These are phyloP conservation scores for Collybiopsis luxurians DNA, from an alignment of 768 basidiomycete species.

Conservation along the genomic window DNA sequence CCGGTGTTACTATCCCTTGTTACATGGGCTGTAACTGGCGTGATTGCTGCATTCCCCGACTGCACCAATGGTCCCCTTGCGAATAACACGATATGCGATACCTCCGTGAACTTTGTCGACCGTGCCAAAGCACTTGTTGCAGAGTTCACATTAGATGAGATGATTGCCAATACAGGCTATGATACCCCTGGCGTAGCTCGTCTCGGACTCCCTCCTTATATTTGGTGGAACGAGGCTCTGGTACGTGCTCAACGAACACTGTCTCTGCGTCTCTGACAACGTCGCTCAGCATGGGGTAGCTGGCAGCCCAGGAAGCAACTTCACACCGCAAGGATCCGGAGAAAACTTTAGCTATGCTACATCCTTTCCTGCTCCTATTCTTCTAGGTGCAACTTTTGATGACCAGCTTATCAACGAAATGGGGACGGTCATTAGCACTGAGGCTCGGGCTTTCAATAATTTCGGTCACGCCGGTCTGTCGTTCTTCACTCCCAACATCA, in stretches of 20 bases:
- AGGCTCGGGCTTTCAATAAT: constrained; percentile 60
- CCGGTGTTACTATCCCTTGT: background rate
- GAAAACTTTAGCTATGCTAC: constrained; percentile 54
- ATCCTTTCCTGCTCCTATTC: constrained; percentile 56
- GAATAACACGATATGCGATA: constrained; percentile 2
- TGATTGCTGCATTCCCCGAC: constrained; percentile 3
- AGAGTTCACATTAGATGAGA: constrained; percentile 48
- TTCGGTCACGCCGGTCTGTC: constrained; percentile 49
- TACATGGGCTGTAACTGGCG: background rate
- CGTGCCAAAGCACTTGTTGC: constrained; percentile 50
- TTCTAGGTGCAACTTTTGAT: constrained; percentile 54
- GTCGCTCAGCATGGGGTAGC: constrained; percentile 51
- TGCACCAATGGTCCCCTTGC: constrained; percentile 5
- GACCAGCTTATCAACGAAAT: constrained; percentile 47
- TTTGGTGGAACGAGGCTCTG: constrained; percentile 62
- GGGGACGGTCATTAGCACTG: constrained; percentile 51
- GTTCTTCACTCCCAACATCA: constrained; percentile 58
- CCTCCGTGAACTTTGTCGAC: constrained; percentile 3
- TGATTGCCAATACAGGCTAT: constrained; percentile 51
- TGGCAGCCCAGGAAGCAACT: constrained; percentile 47
- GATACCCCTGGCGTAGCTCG: constrained; percentile 49
- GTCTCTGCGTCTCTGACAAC: background rate
- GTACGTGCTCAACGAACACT: constrained; percentile 25
- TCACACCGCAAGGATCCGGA: constrained; percentile 43
- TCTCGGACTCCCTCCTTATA: constrained; percentile 51